These are phyloP conservation scores for Metschnikowia kofuensis DNA, from an alignment of 805 yeast species.

Conservation along the genomic window DNA sequence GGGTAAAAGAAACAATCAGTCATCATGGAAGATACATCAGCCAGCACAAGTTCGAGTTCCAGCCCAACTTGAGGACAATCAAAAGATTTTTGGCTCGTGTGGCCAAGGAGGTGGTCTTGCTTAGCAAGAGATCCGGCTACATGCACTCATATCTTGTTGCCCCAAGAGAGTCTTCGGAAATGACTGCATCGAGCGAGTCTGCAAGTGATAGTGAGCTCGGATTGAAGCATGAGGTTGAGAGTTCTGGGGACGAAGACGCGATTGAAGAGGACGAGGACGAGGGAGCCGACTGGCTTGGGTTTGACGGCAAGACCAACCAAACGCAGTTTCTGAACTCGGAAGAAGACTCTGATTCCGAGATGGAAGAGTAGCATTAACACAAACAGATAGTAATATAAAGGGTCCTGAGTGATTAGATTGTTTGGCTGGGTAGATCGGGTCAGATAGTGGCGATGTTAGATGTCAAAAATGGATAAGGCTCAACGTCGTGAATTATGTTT, in stretches of 20 bases:
- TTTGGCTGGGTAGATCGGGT: no score
- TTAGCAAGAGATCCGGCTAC: conserved; percentile 53
- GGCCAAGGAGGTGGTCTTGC: conserved; percentile 67
- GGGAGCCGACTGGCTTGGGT: conserved; percentile 14
- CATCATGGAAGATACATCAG: conserved; percentile 77
- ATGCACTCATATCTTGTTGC: conserved; percentile 48
- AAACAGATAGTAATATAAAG: background rate
- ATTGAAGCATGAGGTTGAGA: conserved; percentile 3
- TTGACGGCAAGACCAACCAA: conserved; percentile 8
- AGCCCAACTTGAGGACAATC: conserved; percentile 61
- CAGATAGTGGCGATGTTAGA: no score
- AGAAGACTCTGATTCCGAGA: conserved; percentile 14
- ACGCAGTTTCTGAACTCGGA: conserved; percentile 9
- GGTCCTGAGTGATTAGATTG: background rate
- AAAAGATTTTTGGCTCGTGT: conserved; percentile 72
- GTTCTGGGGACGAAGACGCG: conserved; percentile 8
- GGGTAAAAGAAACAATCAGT: conserved; percentile 71
- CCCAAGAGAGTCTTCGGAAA: conserved; percentile 5
- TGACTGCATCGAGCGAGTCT: background rate
- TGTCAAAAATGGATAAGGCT: no score
- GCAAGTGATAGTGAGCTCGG: conserved; percentile 10
- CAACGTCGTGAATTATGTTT: no score
- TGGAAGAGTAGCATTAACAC: conserved; percentile 11
- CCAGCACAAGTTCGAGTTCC: conserved; percentile 57
- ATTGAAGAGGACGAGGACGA: conserved; percentile 13